Conservation (phyloP, 495 filamentous ascomycete genomes). For the Xylaria scruposa region DNA sequence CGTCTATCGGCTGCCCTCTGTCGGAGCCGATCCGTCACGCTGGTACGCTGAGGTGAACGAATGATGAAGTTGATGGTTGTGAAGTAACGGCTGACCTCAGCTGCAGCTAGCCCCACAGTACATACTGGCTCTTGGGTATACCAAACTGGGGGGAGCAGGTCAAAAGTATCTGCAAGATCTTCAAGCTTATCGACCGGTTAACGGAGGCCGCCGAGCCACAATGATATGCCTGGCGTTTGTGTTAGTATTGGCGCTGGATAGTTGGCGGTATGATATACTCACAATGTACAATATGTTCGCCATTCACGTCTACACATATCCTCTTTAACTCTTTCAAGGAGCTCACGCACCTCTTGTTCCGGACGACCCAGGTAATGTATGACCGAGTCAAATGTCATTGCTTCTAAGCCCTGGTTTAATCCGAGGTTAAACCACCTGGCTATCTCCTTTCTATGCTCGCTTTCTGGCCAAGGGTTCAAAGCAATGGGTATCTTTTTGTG, state of each 20-base stretch:
- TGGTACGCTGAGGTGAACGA: not conserved
- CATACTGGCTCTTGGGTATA: slow-evolving; percentile 25
- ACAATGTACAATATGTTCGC: slow-evolving; percentile 74
- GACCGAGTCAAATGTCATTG: slow-evolving; percentile 76
- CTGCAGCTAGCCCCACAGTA: not conserved
- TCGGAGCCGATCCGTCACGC: not conserved
- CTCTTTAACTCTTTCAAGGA: slow-evolving; percentile 66
- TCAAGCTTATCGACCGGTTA: slow-evolving; percentile 39
- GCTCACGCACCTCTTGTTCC: slow-evolving; percentile 66
- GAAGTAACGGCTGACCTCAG: slow-evolving; percentile 17
- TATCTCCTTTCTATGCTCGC: slow-evolving; percentile 71
- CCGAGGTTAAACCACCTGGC: slow-evolving; percentile 88
- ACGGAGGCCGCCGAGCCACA: slow-evolving; percentile 45
- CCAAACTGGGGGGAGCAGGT: slow-evolving; percentile 30
- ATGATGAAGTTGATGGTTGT: not conserved
- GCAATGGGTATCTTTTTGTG: slow-evolving; percentile 76
- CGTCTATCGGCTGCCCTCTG: not conserved
- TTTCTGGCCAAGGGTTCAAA: slow-evolving; percentile 78
- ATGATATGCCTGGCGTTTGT: slow-evolving; percentile 57
- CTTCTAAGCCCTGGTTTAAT: slow-evolving; percentile 73
- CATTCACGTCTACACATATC: slow-evolving; percentile 74
- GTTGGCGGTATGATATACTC: slow-evolving; percentile 43
- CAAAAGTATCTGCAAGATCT: slow-evolving; percentile 29
- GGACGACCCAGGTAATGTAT: slow-evolving; percentile 69
- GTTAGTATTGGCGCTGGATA: slow-evolving; percentile 32